Conservation (phyloP, 257 asterid species). For the Galeopsis tetrahit region DNA sequence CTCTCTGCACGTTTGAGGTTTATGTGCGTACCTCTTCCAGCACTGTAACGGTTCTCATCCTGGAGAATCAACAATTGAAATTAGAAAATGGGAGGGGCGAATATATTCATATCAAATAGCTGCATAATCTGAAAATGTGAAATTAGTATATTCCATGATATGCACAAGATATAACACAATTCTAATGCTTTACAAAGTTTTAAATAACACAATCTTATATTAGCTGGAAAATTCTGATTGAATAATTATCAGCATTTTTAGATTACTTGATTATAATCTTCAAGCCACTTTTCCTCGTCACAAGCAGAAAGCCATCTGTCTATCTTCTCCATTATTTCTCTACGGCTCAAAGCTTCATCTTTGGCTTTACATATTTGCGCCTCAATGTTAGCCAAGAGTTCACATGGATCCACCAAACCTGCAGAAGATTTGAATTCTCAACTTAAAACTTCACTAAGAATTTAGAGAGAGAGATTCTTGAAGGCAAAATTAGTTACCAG, state of each 20-base stretch:
- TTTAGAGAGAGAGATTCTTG: neutral
- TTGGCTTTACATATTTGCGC: slow-evolving; percentile 72
- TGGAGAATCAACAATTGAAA: slow-evolving; percentile 31
- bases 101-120: slow-evolving; percentile 5
- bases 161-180: neutral
- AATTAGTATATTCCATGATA: neutral
- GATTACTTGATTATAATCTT: slow-evolving; percentile 78
- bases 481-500: slow-evolving; percentile 57
- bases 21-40: slow-evolving; percentile 95
- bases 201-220: slow-evolving; percentile 18
- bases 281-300: slow-evolving; percentile 97
- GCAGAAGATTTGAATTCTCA: slow-evolving; percentile 37
- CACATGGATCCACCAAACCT: slow-evolving; percentile 97
- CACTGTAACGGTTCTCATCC: slow-evolving; percentile 85
- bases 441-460: slow-evolving; percentile 18
- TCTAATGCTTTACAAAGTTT: neutral
- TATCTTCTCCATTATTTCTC: slow-evolving; percentile 81
- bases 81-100: slow-evolving; percentile 6
- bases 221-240: neutral
- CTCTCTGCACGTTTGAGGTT: slow-evolving; percentile 94
- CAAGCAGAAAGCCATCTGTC: slow-evolving; percentile 95
- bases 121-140: slow-evolving; percentile 20
- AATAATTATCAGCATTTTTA: slow-evolving; percentile 23
- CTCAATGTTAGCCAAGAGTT: slow-evolving; percentile 81
- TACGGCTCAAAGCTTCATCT: slow-evolving; percentile 83